phyloP scores from a whole-genome alignment of 164 flowering plant species.

The Chimonanthus praecox region DNA sequence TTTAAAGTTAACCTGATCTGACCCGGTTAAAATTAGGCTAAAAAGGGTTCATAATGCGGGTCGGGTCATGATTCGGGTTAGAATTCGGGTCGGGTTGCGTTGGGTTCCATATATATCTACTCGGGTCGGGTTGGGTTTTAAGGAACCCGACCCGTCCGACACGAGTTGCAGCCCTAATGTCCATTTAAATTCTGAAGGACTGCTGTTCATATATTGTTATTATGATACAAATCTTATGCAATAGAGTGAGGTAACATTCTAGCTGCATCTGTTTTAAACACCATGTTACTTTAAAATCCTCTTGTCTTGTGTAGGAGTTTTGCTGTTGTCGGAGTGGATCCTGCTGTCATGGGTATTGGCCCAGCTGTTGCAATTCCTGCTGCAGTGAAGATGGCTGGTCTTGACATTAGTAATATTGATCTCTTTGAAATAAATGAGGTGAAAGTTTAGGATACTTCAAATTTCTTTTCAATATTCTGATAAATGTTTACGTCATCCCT shows the following conservation, averaged over 20 bases:
- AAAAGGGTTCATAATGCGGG: too few relatives aligned
- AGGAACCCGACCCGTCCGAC: too few relatives aligned
- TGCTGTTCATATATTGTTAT: not conserved
- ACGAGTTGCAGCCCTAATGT: too few relatives aligned
- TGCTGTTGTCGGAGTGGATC: constrained; percentile 95
- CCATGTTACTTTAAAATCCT: not conserved
- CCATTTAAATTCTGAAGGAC: not conserved
- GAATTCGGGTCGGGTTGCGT: too few relatives aligned
- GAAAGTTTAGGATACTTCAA: not conserved
- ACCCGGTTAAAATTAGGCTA: too few relatives aligned
- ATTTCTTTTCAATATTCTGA: not conserved
- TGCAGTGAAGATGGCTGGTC: constrained; percentile 90
- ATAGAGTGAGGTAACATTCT: too few relatives aligned
- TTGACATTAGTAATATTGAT: constrained; percentile 77
- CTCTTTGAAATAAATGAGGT: constrained; percentile 99
- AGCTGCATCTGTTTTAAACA: too few relatives aligned
- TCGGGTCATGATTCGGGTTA: too few relatives aligned
- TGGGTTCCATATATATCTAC: too few relatives aligned
- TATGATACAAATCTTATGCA: too few relatives aligned
- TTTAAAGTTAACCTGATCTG: too few relatives aligned
- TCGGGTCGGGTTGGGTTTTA: too few relatives aligned
- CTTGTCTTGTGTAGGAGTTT: constrained; percentile 58
- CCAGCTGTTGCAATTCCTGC: constrained; percentile 98
- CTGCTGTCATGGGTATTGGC: constrained; percentile 93
- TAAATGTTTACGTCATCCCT: not conserved